These are phyloP conservation scores for Tetrapyrgos nigripes DNA, from an alignment of 1,284 basidiomycete species.

Conservation along the genomic window DNA sequence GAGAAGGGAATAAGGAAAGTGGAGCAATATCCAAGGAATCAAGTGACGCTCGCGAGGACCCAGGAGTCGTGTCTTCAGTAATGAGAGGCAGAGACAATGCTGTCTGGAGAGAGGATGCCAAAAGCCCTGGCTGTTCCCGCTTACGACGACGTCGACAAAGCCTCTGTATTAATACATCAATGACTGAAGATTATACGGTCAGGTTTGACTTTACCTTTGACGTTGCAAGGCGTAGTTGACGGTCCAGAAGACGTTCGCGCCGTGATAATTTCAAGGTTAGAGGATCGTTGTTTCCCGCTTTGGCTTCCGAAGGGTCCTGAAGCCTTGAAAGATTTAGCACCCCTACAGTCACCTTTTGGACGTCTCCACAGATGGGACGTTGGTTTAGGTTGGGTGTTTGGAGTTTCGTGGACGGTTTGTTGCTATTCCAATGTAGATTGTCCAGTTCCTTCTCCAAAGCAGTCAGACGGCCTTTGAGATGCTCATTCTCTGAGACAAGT, in stretches of 20 bases:
- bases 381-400: neutral
- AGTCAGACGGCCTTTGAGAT: neutral
- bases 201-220: constrained; percentile 15
- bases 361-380: constrained; percentile 3
- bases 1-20: too few species aligned
- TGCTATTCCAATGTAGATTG: neutral
- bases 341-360: constrained; percentile 12
- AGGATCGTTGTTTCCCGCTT: constrained; percentile 7
- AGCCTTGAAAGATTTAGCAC: constrained; percentile 8
- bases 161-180: neutral
- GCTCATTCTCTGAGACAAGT: neutral
- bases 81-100: neutral
- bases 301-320: constrained; percentile 10
- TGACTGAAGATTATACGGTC: neutral
- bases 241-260: constrained; percentile 17
- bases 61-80: neutral
- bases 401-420: neutral
- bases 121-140: neutral
- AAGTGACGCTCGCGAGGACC: too few species aligned
- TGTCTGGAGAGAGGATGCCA: too few species aligned
- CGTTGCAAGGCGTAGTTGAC: constrained; percentile 19
- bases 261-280: constrained; percentile 15
- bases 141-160: neutral
- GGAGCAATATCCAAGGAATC: too few species aligned
- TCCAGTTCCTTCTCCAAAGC: neutral